Evolutionary conservation across 2,329 filamentous ascomycete genomes (phyloP).

Genomic region (Pyrenochaeta sp.): DNA sequence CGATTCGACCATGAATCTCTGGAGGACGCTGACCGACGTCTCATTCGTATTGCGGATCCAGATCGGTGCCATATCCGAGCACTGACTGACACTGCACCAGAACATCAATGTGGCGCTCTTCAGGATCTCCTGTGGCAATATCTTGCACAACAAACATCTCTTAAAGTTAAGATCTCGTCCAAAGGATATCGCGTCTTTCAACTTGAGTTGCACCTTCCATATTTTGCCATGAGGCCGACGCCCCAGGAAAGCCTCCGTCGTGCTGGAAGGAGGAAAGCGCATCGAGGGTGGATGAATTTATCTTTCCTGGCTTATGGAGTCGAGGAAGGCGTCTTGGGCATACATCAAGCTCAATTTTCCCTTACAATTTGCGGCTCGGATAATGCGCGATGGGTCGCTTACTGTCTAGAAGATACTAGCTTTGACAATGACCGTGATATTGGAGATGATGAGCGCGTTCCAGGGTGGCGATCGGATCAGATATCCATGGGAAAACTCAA

Average conservation of each 20-base stretch:
- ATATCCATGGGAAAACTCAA: not conserved
- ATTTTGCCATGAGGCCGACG: slow-evolving; percentile 3
- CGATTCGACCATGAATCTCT: slow-evolving; percentile 1
- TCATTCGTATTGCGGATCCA: slow-evolving; percentile 5
- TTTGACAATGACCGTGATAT: slow-evolving; percentile 6
- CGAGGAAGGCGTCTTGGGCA: not conserved
- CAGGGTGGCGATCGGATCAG: slow-evolving; percentile 1
- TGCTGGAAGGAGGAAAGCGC: not conserved
- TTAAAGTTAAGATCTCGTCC: not conserved
- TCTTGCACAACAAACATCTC: not conserved
- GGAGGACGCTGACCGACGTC: slow-evolving; percentile 8
- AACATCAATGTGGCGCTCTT: not conserved
- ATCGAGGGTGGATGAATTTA: not conserved
- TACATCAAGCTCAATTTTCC: slow-evolving; percentile 9
- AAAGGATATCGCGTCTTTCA: slow-evolving; percentile 1
- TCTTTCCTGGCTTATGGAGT: not conserved
- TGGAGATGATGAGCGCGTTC: not conserved
- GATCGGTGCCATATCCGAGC: slow-evolving; percentile 1
- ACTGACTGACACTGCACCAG: not conserved
- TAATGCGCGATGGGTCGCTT: slow-evolving; percentile 1
- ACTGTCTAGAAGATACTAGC: slow-evolving; percentile 2
- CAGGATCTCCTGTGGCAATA: not conserved
- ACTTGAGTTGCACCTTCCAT: slow-evolving; percentile 11
- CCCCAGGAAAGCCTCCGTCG: not conserved
- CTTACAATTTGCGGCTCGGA: slow-evolving; percentile 7